Conservation (phyloP, 495 filamentous ascomycete species). For the Penicillium dipodomyicola region DNA sequence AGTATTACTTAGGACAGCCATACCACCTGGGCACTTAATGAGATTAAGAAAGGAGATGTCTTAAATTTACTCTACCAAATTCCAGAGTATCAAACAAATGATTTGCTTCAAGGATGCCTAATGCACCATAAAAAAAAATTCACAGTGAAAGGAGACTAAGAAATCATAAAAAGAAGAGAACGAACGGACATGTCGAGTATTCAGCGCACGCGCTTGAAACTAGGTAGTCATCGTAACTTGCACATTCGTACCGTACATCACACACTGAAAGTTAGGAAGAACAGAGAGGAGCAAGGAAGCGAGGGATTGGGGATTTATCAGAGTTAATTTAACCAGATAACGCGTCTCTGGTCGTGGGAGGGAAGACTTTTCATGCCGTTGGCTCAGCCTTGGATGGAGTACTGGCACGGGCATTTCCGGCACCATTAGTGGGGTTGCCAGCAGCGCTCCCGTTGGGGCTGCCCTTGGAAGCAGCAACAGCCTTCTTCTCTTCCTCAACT, state of each 20-base stretch:
- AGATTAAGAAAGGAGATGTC: background rate
- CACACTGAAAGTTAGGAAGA: constrained; percentile 20
- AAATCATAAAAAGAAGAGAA: constrained; percentile 33
- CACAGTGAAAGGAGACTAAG: constrained; percentile 25
- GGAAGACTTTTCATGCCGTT: constrained; percentile 26
- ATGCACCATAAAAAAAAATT: constrained; percentile 23
- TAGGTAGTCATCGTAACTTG: constrained; percentile 14
- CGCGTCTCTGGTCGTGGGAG: constrained; percentile 2
- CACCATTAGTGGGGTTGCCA: constrained; percentile 32
- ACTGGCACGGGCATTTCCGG: constrained; percentile 29
- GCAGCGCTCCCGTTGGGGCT: constrained; percentile 43
- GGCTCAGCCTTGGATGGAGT: constrained; percentile 39
- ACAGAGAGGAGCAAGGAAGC: constrained; percentile 17
- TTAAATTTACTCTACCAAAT: constrained; percentile 10
- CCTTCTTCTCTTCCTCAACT: constrained; percentile 75
- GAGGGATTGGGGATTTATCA: background rate
- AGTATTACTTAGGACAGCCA: background rate
- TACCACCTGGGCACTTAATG: background rate
- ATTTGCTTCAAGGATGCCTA: constrained; percentile 20
- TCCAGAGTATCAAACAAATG: constrained; percentile 7
- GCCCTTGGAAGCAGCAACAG: constrained; percentile 35
- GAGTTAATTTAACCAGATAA: constrained; percentile 6
- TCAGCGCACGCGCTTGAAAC: constrained; percentile 18
- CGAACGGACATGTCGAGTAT: constrained; percentile 22
- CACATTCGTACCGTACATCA: constrained; percentile 35